Base-by-base conservation (phyloP, 371 early-diverging fungal genomes). In the Mucor sp. region DNA sequence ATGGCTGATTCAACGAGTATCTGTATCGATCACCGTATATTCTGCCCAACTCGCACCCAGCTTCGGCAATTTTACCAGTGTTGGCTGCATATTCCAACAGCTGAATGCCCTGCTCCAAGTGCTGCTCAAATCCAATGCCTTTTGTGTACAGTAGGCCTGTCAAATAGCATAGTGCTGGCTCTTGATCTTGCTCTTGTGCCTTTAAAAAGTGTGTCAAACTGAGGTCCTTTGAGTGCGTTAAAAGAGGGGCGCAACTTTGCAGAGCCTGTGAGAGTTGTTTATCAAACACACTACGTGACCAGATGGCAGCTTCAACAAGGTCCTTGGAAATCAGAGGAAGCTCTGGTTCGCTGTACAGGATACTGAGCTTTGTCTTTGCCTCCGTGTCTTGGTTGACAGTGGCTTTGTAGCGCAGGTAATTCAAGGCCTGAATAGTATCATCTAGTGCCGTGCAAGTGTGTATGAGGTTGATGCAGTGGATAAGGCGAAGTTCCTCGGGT, bases 281-380 rank as follows among this genome's bases (percentile, higher is more conserved):
- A 47, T 82, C 83, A 60, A 78, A 82, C 9, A 80, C 72, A 50
- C 83, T 79, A 7, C 72, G 70, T 9, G 83, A 72, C 83, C 83
- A 82, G 32, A 82, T 35, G n/a, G 59, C 58, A 0, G 77, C 64
- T 72, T 82, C 81, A 1, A 32, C 28, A 11, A 12, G 32, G 19
- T 67, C 58, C 17, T 28, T 47, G 9, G 17, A n/a, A 2, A 62
- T 1, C 25, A 33, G 17, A 35, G 67, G 56, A 23, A 25, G 33
- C 12, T 62, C 65, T 14, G 60, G 35, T n/a, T 23, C 53, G 23
- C 61, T 37, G 37, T 72, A 81, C 23, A 81, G 58, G 11, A 74
- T 73, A 58, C 82, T 78, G 11, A 81, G 44, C 53, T 81, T 81
- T 14, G 76, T 79, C 48, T 81, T 81, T 12, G 79, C 82, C 55